Conservation (phyloP, 257 asterid genomes). For the Phtheirospermum japonicum region DNA sequence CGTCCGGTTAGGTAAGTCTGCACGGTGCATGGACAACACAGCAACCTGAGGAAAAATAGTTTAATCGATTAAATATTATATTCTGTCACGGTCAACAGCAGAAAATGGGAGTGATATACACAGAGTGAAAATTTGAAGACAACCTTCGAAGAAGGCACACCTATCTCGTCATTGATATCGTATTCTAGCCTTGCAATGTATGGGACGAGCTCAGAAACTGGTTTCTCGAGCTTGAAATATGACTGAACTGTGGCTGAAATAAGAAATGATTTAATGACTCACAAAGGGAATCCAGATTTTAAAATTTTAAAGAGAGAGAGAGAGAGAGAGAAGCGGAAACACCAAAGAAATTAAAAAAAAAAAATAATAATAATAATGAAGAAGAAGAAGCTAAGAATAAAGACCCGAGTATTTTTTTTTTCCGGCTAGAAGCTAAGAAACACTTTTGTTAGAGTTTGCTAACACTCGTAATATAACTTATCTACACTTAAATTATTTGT, state of each 20-base stretch:
- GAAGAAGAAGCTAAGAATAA: not conserved
- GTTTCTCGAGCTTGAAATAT: conserved; percentile 63
- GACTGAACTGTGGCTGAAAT: conserved; percentile 76
- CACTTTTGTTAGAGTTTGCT: too few species aligned
- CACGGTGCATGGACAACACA: conserved; percentile 64
- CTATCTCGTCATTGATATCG: conserved; percentile 68
- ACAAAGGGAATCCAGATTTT: conserved; percentile 1
- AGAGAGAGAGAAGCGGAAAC: too few species aligned
- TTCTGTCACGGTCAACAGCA: not conserved
- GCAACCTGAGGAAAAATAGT: conserved; percentile 50
- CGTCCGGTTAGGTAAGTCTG: conserved; percentile 56
- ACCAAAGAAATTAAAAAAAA: conserved; percentile 2
- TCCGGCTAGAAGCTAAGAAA: too few species aligned
- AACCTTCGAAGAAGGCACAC: conserved; percentile 71
- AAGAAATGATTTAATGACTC: conserved; percentile 30
- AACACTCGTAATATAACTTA: not conserved
- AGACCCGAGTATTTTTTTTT: too few species aligned
- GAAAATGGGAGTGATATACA: conserved; percentile 9
- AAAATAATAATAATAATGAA: too few species aligned
- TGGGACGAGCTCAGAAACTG: conserved; percentile 60
- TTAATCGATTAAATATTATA: conserved; percentile 8
- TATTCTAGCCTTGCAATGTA: conserved; percentile 64
- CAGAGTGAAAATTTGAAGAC: conserved; percentile 29
- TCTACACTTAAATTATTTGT: not conserved
- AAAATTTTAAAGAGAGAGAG: not conserved